phyloP scores from a whole-genome alignment of 2,329 filamentous ascomycete genomes.

The Epichloe baconii region DNA sequence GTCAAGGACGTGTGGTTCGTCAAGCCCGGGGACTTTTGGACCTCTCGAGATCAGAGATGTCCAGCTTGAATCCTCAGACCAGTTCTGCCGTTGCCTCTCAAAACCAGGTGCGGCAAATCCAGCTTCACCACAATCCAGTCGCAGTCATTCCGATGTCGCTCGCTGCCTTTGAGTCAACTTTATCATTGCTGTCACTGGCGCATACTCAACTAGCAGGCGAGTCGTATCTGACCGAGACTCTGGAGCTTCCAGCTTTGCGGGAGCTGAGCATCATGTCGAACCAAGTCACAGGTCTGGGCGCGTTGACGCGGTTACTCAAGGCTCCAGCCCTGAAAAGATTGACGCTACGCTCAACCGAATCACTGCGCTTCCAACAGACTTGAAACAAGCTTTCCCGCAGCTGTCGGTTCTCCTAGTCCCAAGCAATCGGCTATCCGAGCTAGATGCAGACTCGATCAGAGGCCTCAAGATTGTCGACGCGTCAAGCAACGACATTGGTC shows the following conservation, averaged over 20 bases:
- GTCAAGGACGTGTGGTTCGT: constrained; percentile 38
- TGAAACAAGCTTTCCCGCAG: constrained; percentile 56
- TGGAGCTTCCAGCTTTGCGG: constrained; percentile 60
- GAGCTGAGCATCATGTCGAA: constrained; percentile 68
- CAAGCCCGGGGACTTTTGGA: constrained; percentile 52
- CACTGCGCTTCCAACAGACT: constrained; percentile 46
- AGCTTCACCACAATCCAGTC: constrained; percentile 68
- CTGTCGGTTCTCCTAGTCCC: constrained; percentile 59
- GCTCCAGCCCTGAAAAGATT: constrained; percentile 63
- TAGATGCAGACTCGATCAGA: constrained; percentile 59
- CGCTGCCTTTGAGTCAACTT: constrained; percentile 53
- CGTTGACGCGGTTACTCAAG: constrained; percentile 52
- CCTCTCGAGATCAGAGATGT: constrained; percentile 51
- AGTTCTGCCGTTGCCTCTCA: constrained; percentile 41
- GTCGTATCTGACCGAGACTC: constrained; percentile 49
- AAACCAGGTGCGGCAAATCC: constrained; percentile 42
- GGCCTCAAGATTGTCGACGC: constrained; percentile 69
- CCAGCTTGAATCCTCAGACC: constrained; percentile 43
- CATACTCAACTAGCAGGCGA: constrained; percentile 59
- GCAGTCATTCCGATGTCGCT: constrained; percentile 57
- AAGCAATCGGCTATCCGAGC: constrained; percentile 65
- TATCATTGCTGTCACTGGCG: constrained; percentile 61
- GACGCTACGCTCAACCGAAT: constrained; percentile 79
- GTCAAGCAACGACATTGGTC: constrained; percentile 74
- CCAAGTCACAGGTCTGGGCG: constrained; percentile 55